Conservation (phyloP, 2,329 filamentous ascomycete genomes). For the Fusarium sublunatum region DNA sequence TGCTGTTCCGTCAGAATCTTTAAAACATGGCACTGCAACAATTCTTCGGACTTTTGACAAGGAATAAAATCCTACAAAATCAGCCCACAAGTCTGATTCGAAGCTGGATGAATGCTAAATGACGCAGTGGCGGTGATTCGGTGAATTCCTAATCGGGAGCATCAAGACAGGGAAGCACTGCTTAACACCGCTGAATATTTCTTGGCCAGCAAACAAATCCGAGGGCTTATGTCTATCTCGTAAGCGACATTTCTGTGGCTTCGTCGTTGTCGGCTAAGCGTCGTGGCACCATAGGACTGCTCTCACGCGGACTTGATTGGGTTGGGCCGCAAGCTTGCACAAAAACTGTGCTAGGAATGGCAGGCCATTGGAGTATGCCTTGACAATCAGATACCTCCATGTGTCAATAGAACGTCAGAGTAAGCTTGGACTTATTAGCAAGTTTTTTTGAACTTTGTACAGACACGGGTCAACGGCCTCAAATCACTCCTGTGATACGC, state of each 20-base stretch:
- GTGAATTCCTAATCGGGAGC: constrained; percentile 50
- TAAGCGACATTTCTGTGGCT: constrained; percentile 46
- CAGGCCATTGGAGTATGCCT: neutral
- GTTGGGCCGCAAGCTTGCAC: constrained; percentile 66
- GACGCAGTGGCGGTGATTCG: constrained; percentile 49
- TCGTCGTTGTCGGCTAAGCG: constrained; percentile 56
- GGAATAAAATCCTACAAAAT: no score
- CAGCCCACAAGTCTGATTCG: neutral
- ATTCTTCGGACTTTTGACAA: neutral
- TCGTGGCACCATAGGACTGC: constrained; percentile 17
- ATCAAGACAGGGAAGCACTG: constrained; percentile 65
- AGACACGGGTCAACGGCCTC: neutral
- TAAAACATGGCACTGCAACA: no score
- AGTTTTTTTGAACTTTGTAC: neutral
- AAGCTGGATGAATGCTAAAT: constrained; percentile 3
- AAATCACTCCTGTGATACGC: neutral
- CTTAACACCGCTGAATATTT: constrained; percentile 66
- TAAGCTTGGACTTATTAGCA: neutral
- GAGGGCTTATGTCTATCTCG: constrained; percentile 54
- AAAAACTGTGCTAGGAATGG: constrained; percentile 40
- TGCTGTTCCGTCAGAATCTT: no score
- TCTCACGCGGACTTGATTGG: constrained; percentile 9
- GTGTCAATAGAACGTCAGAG: neutral
- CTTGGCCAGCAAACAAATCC: constrained; percentile 16
- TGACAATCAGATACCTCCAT: neutral